Evolutionary conservation across 805 yeast genomes (phyloP).

Genomic region (Spathaspora arborariae): DNA sequence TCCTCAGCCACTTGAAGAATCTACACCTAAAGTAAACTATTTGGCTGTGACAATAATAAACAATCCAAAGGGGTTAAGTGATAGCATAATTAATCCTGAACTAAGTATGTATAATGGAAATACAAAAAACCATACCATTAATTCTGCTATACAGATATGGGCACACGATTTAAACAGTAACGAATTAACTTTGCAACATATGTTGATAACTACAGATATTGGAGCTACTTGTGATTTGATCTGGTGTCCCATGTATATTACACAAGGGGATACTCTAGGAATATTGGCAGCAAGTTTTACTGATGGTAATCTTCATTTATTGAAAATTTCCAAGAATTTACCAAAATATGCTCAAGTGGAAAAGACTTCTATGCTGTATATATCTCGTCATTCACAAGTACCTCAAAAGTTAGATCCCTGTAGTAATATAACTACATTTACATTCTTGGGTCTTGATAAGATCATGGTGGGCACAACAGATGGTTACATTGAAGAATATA

Average conservation of each 20-base stretch:
- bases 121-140: constrained; percentile 10
- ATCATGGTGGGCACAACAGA: constrained; percentile 55
- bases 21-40: constrained; percentile 23
- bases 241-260: constrained; percentile 36
- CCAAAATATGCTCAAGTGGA: constrained; percentile 14
- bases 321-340: constrained; percentile 32
- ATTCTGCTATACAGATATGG: constrained; percentile 46
- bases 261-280: constrained; percentile 27
- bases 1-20: constrained; percentile 17
- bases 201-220: constrained; percentile 29
- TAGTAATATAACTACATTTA: constrained; percentile 43
- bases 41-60: constrained; percentile 51
- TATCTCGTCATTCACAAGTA: constrained; percentile 6
- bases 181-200: constrained; percentile 22
- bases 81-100: constrained; percentile 20
- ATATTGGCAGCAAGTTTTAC: constrained; percentile 50
- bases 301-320: constrained; percentile 54
- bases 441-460: constrained; percentile 39
- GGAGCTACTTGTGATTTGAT: constrained; percentile 43
- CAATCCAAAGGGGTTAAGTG: constrained; percentile 17
- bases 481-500: constrained; percentile 60
- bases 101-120: constrained; percentile 26
- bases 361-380: constrained; percentile 21
- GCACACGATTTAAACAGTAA: constrained; percentile 25
- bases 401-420: not conserved